phyloP scores from a whole-genome alignment of 1,139 yeast species.

The Petasospora rhodanensis region DNA sequence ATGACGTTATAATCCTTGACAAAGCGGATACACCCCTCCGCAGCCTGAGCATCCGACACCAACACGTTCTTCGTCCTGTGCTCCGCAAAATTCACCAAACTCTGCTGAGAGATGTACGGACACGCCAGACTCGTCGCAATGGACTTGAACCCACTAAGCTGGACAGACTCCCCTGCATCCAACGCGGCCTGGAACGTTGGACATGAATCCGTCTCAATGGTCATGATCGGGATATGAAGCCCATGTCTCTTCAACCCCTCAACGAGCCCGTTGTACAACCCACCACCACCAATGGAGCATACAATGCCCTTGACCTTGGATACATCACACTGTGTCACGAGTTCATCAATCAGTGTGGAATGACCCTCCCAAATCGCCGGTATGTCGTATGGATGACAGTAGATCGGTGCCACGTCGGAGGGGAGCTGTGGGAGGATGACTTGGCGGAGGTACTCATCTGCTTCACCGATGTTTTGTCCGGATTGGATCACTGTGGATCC shows the following conservation, averaged over 20 bases:
- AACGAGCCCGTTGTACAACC: conserved; percentile 60
- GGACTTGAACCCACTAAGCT: conserved; percentile 43
- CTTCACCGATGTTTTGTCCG: conserved; percentile 64
- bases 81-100: conserved; percentile 39
- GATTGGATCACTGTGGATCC: conserved; percentile 52
- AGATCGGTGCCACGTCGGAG: conserved; percentile 38
- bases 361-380: conserved; percentile 69
- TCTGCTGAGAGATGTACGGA: conserved; percentile 44
- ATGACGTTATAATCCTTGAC: conserved; percentile 45
- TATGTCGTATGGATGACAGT: conserved; percentile 69
- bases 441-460: conserved; percentile 47
- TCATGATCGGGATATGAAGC: conserved; percentile 42
- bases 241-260: conserved; percentile 45
- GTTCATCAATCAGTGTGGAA: conserved; percentile 56
- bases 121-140: conserved; percentile 62
- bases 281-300: conserved; percentile 75
- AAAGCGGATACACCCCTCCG: conserved; percentile 45
- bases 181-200: conserved; percentile 52
- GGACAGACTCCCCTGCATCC: conserved; percentile 38
- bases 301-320: conserved; percentile 62
- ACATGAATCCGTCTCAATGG: conserved; percentile 59
- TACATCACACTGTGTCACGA: too few species aligned
- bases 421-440: conserved; percentile 33
- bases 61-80: conserved; percentile 41
- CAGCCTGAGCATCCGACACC: conserved; percentile 53